Conservation (phyloP, 495 filamentous ascomycete species). For the Apodospora peruviana region DNA sequence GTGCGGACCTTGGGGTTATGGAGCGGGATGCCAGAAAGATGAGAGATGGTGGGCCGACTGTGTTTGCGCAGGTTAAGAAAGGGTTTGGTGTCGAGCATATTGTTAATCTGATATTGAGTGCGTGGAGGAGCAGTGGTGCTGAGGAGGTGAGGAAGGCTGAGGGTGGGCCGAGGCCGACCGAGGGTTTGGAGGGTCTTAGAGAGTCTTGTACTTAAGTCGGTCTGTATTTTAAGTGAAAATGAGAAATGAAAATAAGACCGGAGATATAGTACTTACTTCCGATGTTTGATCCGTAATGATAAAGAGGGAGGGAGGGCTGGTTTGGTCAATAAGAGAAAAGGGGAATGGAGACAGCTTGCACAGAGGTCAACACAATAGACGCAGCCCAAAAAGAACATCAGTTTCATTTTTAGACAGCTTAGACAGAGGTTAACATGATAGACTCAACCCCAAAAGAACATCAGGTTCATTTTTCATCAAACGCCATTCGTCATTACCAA, state of each 20-base stretch:
- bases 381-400: too few species aligned
- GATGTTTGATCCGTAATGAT: too few species aligned
- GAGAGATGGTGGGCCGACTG: conserved; percentile 91
- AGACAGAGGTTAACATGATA: too few species aligned
- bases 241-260: background rate
- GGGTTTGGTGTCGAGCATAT: conserved; percentile 78
- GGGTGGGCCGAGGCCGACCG: conserved; percentile 46
- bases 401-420: too few species aligned
- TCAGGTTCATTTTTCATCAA: background rate
- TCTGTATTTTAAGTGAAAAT: background rate
- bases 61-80: conserved; percentile 96
- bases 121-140: conserved; percentile 86
- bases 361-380: too few species aligned
- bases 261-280: too few species aligned
- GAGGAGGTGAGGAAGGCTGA: conserved; percentile 49
- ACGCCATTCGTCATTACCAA: background rate
- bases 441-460: too few species aligned
- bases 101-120: conserved; percentile 79
- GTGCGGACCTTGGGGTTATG: conserved; percentile 90
- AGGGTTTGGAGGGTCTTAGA: conserved; percentile 36
- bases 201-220: background rate
- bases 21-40: conserved; percentile 92
- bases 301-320: too few species aligned
- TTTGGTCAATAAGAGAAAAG: too few species aligned
- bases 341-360: too few species aligned